Conservation (phyloP, 2,329 filamentous ascomycete genomes). For the Diaporthe amygdali region DNA sequence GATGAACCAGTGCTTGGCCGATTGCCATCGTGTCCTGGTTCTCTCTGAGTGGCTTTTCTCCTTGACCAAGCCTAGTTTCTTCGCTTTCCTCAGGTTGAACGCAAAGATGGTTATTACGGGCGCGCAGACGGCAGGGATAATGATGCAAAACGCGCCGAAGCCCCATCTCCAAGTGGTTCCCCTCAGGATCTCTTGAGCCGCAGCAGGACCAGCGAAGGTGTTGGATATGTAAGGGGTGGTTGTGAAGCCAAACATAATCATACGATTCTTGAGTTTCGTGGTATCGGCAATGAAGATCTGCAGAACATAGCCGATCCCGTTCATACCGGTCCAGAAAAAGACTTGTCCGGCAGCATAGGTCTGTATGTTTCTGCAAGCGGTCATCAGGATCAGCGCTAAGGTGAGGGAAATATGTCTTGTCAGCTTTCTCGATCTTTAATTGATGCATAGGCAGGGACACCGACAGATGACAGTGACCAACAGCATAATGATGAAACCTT, state of each 20-base stretch:
- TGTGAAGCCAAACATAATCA: constrained; percentile 10
- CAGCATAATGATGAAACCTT: constrained; percentile 11
- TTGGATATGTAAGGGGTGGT: constrained; percentile 13
- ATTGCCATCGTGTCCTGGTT: not conserved
- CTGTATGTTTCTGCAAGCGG: constrained; percentile 2
- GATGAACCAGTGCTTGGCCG: not conserved
- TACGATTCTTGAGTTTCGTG: constrained; percentile 10
- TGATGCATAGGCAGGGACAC: rapidly evolving
- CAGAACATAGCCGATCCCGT: constrained; percentile 9
- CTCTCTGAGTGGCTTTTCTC: not conserved
- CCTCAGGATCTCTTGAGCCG: not conserved
- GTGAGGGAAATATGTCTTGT: not conserved
- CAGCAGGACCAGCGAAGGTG: constrained; percentile 7
- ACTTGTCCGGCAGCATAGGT: constrained; percentile 16
- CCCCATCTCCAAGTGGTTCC: constrained; percentile 9
- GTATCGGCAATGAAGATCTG: constrained; percentile 12
- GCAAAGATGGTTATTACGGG: constrained; percentile 6
- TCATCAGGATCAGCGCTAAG: constrained; percentile 15
- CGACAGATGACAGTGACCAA: not conserved
- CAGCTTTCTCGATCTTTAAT: not conserved
- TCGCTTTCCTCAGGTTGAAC: not conserved
- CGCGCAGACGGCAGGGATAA: not conserved
- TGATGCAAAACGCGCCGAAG: not conserved
- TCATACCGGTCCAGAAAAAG: constrained; percentile 19
- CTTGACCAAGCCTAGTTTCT: not conserved